Conservation (phyloP, 2,329 filamentous ascomycete species). For the Diaporthe amygdali region DNA sequence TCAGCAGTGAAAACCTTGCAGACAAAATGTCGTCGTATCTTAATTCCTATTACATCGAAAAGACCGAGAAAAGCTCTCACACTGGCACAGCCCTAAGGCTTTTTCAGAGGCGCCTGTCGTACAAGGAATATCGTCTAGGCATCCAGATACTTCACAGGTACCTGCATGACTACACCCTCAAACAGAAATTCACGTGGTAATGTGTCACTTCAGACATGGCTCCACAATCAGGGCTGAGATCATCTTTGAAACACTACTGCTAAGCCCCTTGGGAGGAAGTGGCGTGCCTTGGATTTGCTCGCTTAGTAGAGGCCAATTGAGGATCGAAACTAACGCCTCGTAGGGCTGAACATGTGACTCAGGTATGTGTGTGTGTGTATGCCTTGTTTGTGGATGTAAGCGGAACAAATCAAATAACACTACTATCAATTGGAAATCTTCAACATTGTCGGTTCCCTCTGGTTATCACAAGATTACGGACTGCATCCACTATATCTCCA, state of each 20-base stretch:
- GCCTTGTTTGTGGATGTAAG: background rate
- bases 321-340: background rate
- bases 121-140: background rate
- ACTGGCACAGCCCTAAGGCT: background rate
- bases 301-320: slow-evolving; percentile 1
- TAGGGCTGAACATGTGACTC: slow-evolving; percentile 11
- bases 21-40: background rate
- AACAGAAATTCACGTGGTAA: background rate
- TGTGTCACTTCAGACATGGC: background rate
- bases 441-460: background rate
- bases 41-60: background rate
- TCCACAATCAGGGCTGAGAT: slow-evolving; percentile 13
- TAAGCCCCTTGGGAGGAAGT: slow-evolving; percentile 5
- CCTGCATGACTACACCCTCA: background rate
- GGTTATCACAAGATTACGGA: background rate
- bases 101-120: background rate
- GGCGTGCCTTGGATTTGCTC: background rate
- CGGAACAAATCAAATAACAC: background rate
- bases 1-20: background rate
- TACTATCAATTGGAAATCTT: background rate
- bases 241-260: background rate
- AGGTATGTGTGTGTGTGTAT: background rate
- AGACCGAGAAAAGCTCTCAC: background rate
- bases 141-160: background rate
- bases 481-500: background rate